A percentile compares a stretch with the other conserved stretches of the same genome.
phyloP scores from a whole-genome alignment of 108 stramenopile genomes.

The Epithemia pelagica region DNA sequence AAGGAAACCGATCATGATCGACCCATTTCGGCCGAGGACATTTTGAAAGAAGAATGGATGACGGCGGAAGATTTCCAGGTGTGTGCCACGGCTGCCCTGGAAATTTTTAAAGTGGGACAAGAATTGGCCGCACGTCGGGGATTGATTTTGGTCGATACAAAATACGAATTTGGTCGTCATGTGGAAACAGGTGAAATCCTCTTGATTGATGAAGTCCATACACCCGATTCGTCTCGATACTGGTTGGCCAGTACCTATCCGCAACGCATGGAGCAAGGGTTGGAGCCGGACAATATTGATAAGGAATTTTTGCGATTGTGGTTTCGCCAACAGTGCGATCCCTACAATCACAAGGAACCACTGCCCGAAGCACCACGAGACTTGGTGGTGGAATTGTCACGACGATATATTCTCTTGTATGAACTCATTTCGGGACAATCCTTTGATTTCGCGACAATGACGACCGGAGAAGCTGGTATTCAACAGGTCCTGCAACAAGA shows the following conservation, averaged over 20 bases:
- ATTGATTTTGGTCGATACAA: constrained; percentile 97
- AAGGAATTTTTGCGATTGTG: constrained; percentile 98
- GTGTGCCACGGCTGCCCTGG: constrained; percentile 63
- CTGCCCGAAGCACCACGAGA: constrained; percentile 94
- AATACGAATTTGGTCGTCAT: constrained; percentile 97
- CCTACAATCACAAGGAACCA: constrained; percentile 84
- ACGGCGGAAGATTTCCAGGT: constrained; percentile 74
- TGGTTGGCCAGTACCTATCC: constrained; percentile 91
- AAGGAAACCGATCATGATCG: constrained; percentile 97
- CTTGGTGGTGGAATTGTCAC: constrained; percentile 89
- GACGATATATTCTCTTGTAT: constrained; percentile 92
- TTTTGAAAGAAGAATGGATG: constrained; percentile 87
- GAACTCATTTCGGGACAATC: constrained; percentile 93
- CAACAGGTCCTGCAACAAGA: background rate
- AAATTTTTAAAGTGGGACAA: constrained; percentile 84
- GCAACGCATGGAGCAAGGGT: constrained; percentile 70
- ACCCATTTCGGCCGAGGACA: constrained; percentile 88
- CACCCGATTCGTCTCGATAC: constrained; percentile 97
- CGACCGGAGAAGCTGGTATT: constrained; percentile 2
- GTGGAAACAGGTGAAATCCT: constrained; percentile 69
- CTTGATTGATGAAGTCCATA: constrained; percentile 97
- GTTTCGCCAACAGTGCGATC: constrained; percentile 96
- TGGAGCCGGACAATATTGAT: constrained; percentile 97
- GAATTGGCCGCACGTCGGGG: constrained; percentile 78
- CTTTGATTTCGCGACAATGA: constrained; percentile 28